Conservation (phyloP, 371 early-diverging fungal genomes). For the Circinella umbellata region DNA sequence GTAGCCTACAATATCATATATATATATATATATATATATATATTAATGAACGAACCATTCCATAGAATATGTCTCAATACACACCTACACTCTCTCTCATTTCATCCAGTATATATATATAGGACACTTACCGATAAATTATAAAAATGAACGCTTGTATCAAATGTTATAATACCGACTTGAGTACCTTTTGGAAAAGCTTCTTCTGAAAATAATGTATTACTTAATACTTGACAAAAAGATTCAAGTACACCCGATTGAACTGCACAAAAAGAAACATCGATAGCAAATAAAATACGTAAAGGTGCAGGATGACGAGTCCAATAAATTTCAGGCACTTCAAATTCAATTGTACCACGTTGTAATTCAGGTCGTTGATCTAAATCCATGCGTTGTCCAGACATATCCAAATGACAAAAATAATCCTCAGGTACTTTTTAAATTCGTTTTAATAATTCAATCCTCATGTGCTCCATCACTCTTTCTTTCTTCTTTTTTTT, state of each 20-base stretch:
- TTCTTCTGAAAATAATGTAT: constrained; percentile 68
- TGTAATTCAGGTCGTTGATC: constrained; percentile 90
- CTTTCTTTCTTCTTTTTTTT: constrained; percentile 1
- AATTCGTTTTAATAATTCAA: not conserved
- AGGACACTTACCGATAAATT: constrained; percentile 70
- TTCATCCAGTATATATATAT: too few species aligned
- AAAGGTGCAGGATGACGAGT: constrained; percentile 70
- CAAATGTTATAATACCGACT: constrained; percentile 92
- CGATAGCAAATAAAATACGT: constrained; percentile 89
- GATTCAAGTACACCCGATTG: constrained; percentile 81
- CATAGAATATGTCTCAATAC: too few species aligned
- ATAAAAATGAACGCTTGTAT: constrained; percentile 94
- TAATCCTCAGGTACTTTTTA: constrained; percentile 78
- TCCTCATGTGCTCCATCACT: not conserved
- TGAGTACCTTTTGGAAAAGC: constrained; percentile 60
- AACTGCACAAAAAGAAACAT: constrained; percentile 87
- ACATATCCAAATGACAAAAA: constrained; percentile 93
- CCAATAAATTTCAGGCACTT: constrained; percentile 81
- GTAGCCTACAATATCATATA: constrained; percentile 41
- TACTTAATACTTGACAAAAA: constrained; percentile 67
- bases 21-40: too few species aligned
- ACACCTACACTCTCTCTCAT: too few species aligned
- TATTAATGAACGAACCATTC: too few species aligned
- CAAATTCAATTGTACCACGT: constrained; percentile 89
- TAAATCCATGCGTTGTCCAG: constrained; percentile 84